Evolutionary conservation across 345 rosid genomes (phyloP).

Genomic region (Bruguiera parviflora): DNA sequence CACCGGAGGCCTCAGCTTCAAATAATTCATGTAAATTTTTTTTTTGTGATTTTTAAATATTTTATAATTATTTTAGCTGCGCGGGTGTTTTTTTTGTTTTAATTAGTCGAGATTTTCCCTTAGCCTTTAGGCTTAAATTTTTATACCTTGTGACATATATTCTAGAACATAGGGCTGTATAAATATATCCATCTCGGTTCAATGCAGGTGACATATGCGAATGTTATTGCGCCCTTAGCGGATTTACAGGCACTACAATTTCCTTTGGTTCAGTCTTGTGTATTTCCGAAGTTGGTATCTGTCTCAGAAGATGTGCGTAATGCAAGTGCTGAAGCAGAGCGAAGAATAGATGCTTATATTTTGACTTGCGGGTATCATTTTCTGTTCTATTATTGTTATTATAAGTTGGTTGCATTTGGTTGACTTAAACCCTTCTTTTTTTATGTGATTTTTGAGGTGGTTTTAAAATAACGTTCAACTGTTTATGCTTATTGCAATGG

Average conservation of each 20-base stretch:
- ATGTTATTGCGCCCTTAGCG: conserved; percentile 62
- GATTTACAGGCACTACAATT: conserved; percentile 74
- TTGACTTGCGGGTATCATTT: conserved; percentile 62
- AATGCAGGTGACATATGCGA: conserved; percentile 68
- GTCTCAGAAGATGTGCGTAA: conserved; percentile 52
- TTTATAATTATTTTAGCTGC: not conserved
- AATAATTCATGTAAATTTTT: too few species aligned
- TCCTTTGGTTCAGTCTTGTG: conserved; percentile 71
- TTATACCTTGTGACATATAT: too few species aligned
- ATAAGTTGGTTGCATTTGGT: not conserved
- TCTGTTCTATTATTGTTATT: conserved; percentile 4
- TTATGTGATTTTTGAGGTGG: not conserved
- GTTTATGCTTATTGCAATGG: not conserved
- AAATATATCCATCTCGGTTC: too few species aligned
- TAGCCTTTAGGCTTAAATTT: too few species aligned
- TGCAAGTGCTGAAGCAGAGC: conserved; percentile 82
- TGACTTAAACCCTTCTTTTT: not conserved
- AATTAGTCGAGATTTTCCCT: not conserved
- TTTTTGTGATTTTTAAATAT: too few species aligned
- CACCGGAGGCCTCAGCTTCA: too few species aligned
- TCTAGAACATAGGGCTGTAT: too few species aligned
- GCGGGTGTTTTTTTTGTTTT: not conserved
- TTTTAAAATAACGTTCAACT: not conserved
- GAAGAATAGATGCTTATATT: conserved; percentile 59
- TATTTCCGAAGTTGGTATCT: conserved; percentile 67